Base-by-base conservation (phyloP, 2,329 filamentous ascomycete genomes). In the Verticillium alfalfae region DNA sequence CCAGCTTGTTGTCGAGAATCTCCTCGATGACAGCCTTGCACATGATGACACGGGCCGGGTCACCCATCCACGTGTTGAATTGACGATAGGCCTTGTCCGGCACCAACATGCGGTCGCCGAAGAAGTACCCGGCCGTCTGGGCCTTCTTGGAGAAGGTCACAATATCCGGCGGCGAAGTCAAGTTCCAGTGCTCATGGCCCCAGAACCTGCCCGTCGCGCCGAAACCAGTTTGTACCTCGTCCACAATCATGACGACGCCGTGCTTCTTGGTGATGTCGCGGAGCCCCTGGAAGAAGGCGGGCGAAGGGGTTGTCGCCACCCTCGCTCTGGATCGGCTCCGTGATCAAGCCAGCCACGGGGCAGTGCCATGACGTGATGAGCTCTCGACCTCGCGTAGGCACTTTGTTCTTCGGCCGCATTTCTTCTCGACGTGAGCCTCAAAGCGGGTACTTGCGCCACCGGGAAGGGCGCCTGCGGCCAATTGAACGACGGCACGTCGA, bases 141-240 rank as follows among this genome's bases (percentile, higher is more conserved):
- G 91, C 91, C 79, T 94, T 94, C 83, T 94, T 94, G 67, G 85
- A 89, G 79, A 94, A 94, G 34, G 91, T 93, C n/a, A 94, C 91
- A 78, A 94, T 93, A 72, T 94, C 91, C 1, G 91, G 91, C 26
- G 90, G 88, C 12, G 85, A 79, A 49, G 79, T 69, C 54, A 93
- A 80, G 70, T 88, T 84, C 91, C 91, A 94, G 83, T 93, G 90
- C 67, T 93, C 90, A 74, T 94, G 91, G 15, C 89, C 91, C 91
- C 91, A 94, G 84, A 93, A 93, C 71, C 90, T 91, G 63, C 91
- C 91, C 0, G 91, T 94, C n/a, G 91, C 90, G 69, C 91, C 91
- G 58, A 93, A 87, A 71, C 90, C 90, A 59, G 55, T 57, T 34
- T 57, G 55, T 10, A 57, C 55, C 55, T 93, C 91, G 70, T 94